Conservation (phyloP, 2,329 filamentous ascomycete species). For the Penicillium expansum region DNA sequence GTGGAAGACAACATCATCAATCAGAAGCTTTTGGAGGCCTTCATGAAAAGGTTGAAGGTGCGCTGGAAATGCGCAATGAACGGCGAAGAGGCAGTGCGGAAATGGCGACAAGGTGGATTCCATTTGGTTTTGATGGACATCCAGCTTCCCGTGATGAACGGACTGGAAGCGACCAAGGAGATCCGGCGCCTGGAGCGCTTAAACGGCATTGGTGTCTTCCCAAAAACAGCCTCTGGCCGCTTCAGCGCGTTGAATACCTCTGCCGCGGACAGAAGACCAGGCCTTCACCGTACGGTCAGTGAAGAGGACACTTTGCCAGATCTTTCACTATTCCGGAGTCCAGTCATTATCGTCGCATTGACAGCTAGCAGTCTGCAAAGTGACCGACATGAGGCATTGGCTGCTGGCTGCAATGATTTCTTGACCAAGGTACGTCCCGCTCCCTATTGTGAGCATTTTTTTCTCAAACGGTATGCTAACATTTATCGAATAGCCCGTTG, state of each 20-base stretch:
- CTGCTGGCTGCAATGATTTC: slow-evolving; percentile 97
- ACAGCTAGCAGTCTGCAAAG: slow-evolving; percentile 93
- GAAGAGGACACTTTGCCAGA: slow-evolving; percentile 40
- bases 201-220: slow-evolving; percentile 90
- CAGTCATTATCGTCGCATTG: slow-evolving; percentile 94
- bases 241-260: slow-evolving; percentile 40
- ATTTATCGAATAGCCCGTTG: slow-evolving; percentile 69
- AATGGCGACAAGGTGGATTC: slow-evolving; percentile 90
- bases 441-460: neutral
- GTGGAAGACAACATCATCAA: slow-evolving; percentile 99
- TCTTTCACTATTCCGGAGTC: slow-evolving; percentile 75
- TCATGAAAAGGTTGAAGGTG: slow-evolving; percentile 93
- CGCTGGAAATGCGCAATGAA: slow-evolving; percentile 98
- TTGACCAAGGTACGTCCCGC: slow-evolving; percentile 74
- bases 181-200: slow-evolving; percentile 85
- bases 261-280: slow-evolving; percentile 18
- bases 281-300: slow-evolving; percentile 26
- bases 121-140: slow-evolving; percentile 99
- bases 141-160: slow-evolving; percentile 94
- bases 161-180: slow-evolving; percentile 89
- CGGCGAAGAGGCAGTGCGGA: slow-evolving; percentile 84
- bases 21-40: slow-evolving; percentile 84
- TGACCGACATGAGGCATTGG: slow-evolving; percentile 89
- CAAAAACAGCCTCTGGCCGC: slow-evolving; percentile 60
- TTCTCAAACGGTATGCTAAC: slow-evolving; percentile 6